Evolutionary conservation across 2,329 filamentous ascomycete species (phyloP), one percentile per base, ranked within the genome.

Genomic region (Colletotrichum magnum): DNA sequence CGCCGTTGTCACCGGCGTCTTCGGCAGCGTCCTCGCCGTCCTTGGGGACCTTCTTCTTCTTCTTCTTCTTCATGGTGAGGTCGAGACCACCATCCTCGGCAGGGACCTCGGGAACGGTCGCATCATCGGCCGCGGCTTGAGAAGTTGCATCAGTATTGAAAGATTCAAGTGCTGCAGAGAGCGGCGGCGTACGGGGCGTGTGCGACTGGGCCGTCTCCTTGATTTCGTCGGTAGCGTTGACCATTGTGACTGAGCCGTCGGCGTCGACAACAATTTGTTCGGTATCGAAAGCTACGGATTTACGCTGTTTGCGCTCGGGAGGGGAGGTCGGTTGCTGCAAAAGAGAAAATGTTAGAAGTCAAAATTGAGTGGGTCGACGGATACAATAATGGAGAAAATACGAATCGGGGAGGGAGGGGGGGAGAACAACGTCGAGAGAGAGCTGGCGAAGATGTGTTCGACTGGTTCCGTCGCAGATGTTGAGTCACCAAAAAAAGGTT

Each of bases 271-370:
- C 90, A 74, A 93, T 89, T 76, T 94, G 89, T 78, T 94, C 93
- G 82, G 96, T 93, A 79, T 92, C 95, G 82, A 98, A 98, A 73
- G 94, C 92, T 77, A 98, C 95, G 54, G 94, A 97, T 85, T 98
- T 97, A 84, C 95, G 93, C 77, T 92, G 90, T 82, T 93, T 94
- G 79, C 88, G 88, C 76, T 91, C 87, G 75, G 79, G 76, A 58
- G 75, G 74, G 56, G 72, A 75, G 54, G 69, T 43, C 50, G 58
- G 51, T 45, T 69, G 58, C 70, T 74, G 66, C 54, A 45, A 50
- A 62, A 63, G 13, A 63, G 13, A 32, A 28, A 54, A 24, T 65
- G 63, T 67, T 63, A 70, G 58, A 68, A 54, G 26, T 45, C 53
- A 60, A 60, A 51, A 66, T 58, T 32, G 50, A 36, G 13, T 1